phyloP scores from a whole-genome alignment of 495 filamentous ascomycete species.

The Hyaloscypha variabilis region DNA sequence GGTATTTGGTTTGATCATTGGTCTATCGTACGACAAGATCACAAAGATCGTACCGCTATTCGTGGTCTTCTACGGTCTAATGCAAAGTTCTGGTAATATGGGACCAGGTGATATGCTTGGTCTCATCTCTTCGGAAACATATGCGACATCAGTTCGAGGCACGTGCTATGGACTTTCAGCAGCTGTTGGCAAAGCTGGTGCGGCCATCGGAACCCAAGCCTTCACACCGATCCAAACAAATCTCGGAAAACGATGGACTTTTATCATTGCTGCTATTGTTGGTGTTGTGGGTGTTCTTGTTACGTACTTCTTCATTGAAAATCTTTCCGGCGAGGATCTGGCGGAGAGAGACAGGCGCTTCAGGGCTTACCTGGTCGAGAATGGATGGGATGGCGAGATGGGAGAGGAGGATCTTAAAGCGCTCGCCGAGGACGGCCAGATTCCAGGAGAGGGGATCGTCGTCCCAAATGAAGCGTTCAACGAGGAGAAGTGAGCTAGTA shows the following conservation, averaged over 20 bases:
- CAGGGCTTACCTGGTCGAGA: conserved; percentile 45
- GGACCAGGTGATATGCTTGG: conserved; percentile 56
- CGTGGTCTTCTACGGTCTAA: conserved; percentile 56
- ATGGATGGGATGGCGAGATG: conserved; percentile 53
- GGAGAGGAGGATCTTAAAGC: conserved; percentile 37
- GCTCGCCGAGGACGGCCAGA: conserved; percentile 4
- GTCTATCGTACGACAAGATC: conserved; percentile 48
- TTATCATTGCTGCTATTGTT: conserved; percentile 55
- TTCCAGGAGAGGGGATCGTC: background rate
- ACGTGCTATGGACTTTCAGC: conserved; percentile 55
- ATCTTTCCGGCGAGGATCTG: conserved; percentile 49
- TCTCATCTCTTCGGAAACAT: conserved; percentile 51
- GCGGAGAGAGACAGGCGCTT: conserved; percentile 45
- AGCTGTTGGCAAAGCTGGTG: conserved; percentile 55
- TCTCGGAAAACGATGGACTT: conserved; percentile 53
- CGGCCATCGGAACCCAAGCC: conserved; percentile 53
- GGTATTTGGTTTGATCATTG: conserved; percentile 55
- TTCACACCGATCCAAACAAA: conserved; percentile 48
- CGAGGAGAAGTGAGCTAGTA: background rate
- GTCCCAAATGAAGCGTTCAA: background rate
- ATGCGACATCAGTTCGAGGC: conserved; percentile 52
- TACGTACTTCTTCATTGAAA: conserved; percentile 53
- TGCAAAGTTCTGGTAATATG: conserved; percentile 53
- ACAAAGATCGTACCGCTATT: conserved; percentile 52
- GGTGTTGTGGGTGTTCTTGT: conserved; percentile 53